phyloP scores from a whole-genome alignment of 2,329 filamentous ascomycete species.

The Fusarium gaditjirri region DNA sequence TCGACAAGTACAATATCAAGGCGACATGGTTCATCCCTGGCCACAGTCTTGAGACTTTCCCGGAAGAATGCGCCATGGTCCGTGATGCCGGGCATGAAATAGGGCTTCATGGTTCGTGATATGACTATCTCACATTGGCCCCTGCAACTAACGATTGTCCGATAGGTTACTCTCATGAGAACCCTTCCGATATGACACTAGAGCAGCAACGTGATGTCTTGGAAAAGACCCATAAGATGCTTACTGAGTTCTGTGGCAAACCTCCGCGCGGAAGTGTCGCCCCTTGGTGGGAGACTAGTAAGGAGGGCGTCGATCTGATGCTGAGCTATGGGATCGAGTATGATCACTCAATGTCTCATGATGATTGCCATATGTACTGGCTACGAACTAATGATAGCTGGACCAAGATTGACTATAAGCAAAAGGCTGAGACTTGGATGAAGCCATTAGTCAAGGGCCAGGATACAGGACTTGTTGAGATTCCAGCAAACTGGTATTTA shows the following conservation, averaged over 20 bases:
- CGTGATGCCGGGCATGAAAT: slow-evolving; percentile 61
- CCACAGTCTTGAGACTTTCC: slow-evolving; percentile 61
- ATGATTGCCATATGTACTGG: slow-evolving; percentile 72
- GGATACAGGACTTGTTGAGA: slow-evolving; percentile 72
- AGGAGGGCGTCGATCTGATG: slow-evolving; percentile 73
- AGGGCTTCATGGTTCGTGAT: slow-evolving; percentile 62
- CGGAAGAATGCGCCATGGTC: slow-evolving; percentile 56
- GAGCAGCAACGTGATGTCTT: slow-evolving; percentile 82
- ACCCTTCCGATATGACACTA: slow-evolving; percentile 75
- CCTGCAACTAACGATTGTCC: fast-evolving
- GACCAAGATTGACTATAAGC: slow-evolving; percentile 73
- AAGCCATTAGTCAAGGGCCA: slow-evolving; percentile 68
- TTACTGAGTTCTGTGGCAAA: slow-evolving; percentile 76
- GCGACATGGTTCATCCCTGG: slow-evolving; percentile 65
- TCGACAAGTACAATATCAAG: slow-evolving; percentile 78
- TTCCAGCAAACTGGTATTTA: slow-evolving; percentile 70
- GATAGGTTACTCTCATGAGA: slow-evolving; percentile 75
- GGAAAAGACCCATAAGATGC: slow-evolving; percentile 76
- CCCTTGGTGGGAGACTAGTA: slow-evolving; percentile 78
- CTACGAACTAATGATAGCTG: slow-evolving; percentile 71
- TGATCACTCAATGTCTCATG: slow-evolving; percentile 68
- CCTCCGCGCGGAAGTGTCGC: slow-evolving; percentile 77
- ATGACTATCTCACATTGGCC: fast-evolving
- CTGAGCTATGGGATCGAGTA: slow-evolving; percentile 76
- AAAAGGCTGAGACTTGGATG: slow-evolving; percentile 44